Conservation (phyloP, 306 rosid species). For the Mimosa bimucronata region DNA sequence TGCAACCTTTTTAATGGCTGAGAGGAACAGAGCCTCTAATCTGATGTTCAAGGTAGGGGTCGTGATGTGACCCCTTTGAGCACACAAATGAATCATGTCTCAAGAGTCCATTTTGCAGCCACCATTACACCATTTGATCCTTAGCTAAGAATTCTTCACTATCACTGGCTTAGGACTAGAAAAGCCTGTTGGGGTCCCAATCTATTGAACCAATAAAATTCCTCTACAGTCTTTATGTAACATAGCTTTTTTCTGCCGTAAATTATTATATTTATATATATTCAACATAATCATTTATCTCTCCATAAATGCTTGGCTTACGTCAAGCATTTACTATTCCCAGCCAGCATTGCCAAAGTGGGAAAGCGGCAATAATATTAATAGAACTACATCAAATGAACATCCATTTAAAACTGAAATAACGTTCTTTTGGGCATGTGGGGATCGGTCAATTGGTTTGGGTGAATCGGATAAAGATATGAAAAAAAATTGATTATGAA, state of each 20-base stretch:
- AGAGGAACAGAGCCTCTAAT: constrained; percentile 31
- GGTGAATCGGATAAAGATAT: too few species aligned
- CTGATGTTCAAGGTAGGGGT: constrained; percentile 31
- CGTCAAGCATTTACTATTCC: background rate
- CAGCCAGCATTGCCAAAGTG: background rate
- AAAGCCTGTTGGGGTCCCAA: constrained; percentile 25
- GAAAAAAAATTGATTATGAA: too few species aligned
- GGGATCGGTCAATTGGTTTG: too few species aligned
- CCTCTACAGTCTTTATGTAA: constrained; percentile 35
- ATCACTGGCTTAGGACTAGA: constrained; percentile 27
- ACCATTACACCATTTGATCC: constrained; percentile 32
- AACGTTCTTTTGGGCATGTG: too few species aligned
- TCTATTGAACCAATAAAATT: constrained; percentile 22
- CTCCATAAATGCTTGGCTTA: too few species aligned
- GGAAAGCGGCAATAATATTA: background rate
- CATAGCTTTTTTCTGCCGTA: constrained; percentile 30
- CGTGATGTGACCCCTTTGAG: constrained; percentile 18
- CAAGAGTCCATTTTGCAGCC: constrained; percentile 29
- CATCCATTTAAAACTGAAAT: background rate
- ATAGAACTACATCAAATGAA: background rate
- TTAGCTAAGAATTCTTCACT: constrained; percentile 28
- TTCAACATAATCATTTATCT: constrained; percentile 27
- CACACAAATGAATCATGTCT: constrained; percentile 26
- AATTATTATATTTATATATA: constrained; percentile 33
- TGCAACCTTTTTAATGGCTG: constrained; percentile 28